These are phyloP conservation scores for Tricholoma matsutake DNA, from an alignment of 768 basidiomycete genomes.

Conservation along the genomic window DNA sequence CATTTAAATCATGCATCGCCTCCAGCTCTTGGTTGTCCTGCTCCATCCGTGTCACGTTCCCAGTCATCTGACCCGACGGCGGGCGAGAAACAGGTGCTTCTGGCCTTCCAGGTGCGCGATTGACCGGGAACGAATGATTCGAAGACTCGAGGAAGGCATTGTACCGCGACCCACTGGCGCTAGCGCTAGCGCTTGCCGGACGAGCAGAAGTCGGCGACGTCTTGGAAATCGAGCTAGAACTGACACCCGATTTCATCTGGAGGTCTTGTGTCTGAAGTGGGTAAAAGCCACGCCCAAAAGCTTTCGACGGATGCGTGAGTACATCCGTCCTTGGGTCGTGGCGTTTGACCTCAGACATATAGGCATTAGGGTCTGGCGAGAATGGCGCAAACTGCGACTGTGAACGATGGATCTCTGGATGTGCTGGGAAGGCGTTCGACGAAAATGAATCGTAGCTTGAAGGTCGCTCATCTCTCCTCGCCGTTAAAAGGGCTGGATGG, in stretches of 20 bases:
- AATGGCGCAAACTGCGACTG: slow-evolving; percentile 67
- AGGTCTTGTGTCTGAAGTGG: slow-evolving; percentile 38
- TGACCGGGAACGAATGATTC: slow-evolving; percentile 32
- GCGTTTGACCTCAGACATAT: slow-evolving; percentile 32
- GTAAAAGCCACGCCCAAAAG: slow-evolving; percentile 51
- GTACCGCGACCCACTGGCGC: slow-evolving; percentile 44
- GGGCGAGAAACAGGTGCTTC: slow-evolving; percentile 54
- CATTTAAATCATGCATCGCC: slow-evolving; percentile 66
- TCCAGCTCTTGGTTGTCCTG: slow-evolving; percentile 42
- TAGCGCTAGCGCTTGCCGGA: slow-evolving; percentile 41
- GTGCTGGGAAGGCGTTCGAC: slow-evolving; percentile 21
- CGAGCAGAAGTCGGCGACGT: slow-evolving; percentile 44
- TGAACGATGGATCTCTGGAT: slow-evolving; percentile 34
- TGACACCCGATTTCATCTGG: slow-evolving; percentile 24
- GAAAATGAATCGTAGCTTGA: slow-evolving; percentile 18
- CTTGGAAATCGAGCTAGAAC: slow-evolving; percentile 24
- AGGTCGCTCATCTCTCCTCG: slow-evolving; percentile 15
- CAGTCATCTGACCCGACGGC: slow-evolving; percentile 42
- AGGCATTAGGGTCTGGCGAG: slow-evolving; percentile 68
- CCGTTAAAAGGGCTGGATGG: slow-evolving; percentile 17
- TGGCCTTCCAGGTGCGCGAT: slow-evolving; percentile 39
- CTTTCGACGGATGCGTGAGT: slow-evolving; percentile 47
- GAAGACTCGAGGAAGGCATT: slow-evolving; percentile 43
- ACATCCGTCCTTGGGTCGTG: slow-evolving; percentile 40
- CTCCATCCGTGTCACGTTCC: slow-evolving; percentile 14